Base-by-base conservation (phyloP, 1,284 basidiomycete species). In the Thelephora terrestris region DNA sequence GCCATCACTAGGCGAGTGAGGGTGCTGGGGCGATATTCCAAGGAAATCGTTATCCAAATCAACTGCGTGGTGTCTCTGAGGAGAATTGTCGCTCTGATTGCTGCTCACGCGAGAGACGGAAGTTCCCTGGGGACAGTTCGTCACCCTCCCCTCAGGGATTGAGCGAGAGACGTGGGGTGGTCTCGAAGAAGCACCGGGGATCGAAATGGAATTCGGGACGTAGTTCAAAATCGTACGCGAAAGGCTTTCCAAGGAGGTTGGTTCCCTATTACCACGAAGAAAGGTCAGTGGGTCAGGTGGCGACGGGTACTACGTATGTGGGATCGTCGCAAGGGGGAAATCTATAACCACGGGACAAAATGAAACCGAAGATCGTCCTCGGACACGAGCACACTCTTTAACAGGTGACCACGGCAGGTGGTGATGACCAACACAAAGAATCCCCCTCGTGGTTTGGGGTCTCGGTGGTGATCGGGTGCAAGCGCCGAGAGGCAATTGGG, bases 151-250 rank as follows among this genome's bases (percentile, higher is more conserved):
- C 47, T 71, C 71, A 0, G 71, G 73, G 16, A 75, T 58, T 0
- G 73, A 76, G 18, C 69, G 63, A 10, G 75, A 78, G 27, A 75
- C 68, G 14, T 69, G 66, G 0, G 74, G 73, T 1, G 75, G 71
- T 7, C 73, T 70, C 9, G 76, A 71, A 1, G 64, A 64, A 0
- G 71, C 68, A 6, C 66, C 62, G 1, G 75, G 71, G 27, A 75
- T 68, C n/a, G 71, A 64, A 36, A 76, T 70, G 9, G 73, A 70
- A 17, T 73, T 67, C 2, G 75, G 76, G 17, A 79, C 71, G 47
- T 78, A 78, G 52, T 63, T 71, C 43, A 73, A 71, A 29, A 79
- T 62, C 2, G 73, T 67, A 18, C 71, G 69, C 14, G 76, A 76
- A 54, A 78, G 66, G 32, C 65, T 65, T 57, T 77, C 71, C 14